Conservation (phyloP, 2,329 filamentous ascomycete genomes). For the Fragosphaeria purpurea region DNA sequence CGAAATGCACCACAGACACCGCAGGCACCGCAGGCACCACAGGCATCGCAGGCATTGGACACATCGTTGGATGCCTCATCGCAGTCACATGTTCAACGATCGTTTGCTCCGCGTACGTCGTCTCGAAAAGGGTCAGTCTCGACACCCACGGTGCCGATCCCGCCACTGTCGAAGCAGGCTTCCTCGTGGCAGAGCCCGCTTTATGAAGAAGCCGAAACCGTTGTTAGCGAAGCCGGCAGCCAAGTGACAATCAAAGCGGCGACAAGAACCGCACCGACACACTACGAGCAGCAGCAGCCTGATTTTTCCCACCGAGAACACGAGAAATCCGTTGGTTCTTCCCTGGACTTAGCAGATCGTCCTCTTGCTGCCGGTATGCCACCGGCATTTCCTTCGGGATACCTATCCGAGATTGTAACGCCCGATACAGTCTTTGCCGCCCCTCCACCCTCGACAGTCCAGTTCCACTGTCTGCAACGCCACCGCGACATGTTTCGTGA, state of each 20-base stretch:
- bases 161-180: not conserved
- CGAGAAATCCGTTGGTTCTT: not conserved
- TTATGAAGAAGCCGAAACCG: not conserved
- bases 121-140: slow-evolving; percentile 14
- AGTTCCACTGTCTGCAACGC: slow-evolving; percentile 36
- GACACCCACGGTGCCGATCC: not conserved
- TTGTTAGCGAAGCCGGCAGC: slow-evolving; percentile 7
- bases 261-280: not conserved
- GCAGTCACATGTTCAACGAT: slow-evolving; percentile 12
- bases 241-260: slow-evolving; percentile 7
- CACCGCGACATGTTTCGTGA: slow-evolving; percentile 40
- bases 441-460: slow-evolving; percentile 27
- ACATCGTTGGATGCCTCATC: not conserved
- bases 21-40: not conserved
- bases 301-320: too few relatives aligned
- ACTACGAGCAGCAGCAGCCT: not conserved
- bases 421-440: slow-evolving; percentile 31
- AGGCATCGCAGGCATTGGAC: not conserved
- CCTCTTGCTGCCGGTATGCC: slow-evolving; percentile 7
- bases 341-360: not conserved
- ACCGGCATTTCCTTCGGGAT: slow-evolving; percentile 17
- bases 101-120: slow-evolving; percentile 23
- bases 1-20: slow-evolving; percentile 8
- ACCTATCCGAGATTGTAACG: slow-evolving; percentile 16
- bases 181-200: not conserved